Base-by-base conservation (phyloP, 208 protist genomes). In the Naegleria lovaniensis region DNA sequence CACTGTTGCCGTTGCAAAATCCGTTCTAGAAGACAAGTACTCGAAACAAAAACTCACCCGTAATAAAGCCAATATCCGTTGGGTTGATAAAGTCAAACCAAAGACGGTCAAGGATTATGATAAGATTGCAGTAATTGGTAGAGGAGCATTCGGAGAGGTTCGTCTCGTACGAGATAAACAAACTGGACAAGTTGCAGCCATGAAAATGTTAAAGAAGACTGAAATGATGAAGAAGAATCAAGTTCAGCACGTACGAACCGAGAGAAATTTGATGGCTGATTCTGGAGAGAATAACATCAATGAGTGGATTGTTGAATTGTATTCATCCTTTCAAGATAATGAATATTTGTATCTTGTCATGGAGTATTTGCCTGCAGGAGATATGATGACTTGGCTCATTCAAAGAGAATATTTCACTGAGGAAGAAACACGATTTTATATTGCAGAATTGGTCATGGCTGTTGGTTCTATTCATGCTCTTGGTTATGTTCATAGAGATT, bases 71-170 rank as follows among this genome's bases (percentile, higher is more conserved):
- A 75, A 75, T 29, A 36, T 79, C 7, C 25, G 25, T 36, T 79
- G 67, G 67, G 25, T 25, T 2, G 67, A 79, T 4, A 79, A 36
- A n/a, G 67, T 33, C 7, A 79, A 79, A 79, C 67, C 29, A 41
- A 89, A 40, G 67, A n/a, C 11, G 22, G 48, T 90, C 9, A 88
- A 92, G 19, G 96, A 98, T 88, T 98, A 98, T 94, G 92, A 96
- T 39, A 88, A 94, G 13, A 85, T 97, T 38, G 95, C 95, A 55
- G 89, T 97, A 13, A 97, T 98, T 92, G 97, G 97, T 5, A 83
- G 95, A 36, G 97, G 97, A 41, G 96, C 96, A 22, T 98, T 98
- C 94, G 97, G 97, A 13, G 96, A 98, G 88, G 97, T 98, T 59
- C 90, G 89, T 39, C 92, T 94, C n/a, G 55, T 90, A 93, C 94